Base-by-base conservation (phyloP, 495 filamentous ascomycete genomes). In the Trichoderma parareesei region DNA sequence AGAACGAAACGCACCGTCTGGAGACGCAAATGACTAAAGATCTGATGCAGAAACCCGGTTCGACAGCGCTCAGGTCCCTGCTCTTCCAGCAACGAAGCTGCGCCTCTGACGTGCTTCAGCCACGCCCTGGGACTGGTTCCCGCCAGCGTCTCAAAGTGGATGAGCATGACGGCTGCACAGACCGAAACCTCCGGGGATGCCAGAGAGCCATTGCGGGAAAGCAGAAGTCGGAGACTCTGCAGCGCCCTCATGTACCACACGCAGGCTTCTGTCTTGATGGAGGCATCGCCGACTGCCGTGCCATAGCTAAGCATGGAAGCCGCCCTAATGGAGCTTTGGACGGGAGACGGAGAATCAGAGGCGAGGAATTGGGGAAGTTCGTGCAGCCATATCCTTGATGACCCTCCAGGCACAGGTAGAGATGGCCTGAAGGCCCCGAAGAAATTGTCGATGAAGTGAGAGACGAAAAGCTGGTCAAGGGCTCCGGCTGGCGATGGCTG, bases 151-250 rank as follows among this genome's bases (percentile, higher is more conserved):
- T 61, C 60, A 61, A 61, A 61, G 60, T 61, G 60, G 37, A 42
- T 61, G 60, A 61, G 60, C 60, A 61, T 61, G 60, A 61, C 60
- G 5, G 41, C 60, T 16, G 60, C 60, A 33, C 60, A 61, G 1
- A 61, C 60, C 3, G 60, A 11, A 38, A 5, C 42, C 33, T 61
- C 60, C 8, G 57, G 33, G 9, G 38, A 40, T 18, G 37, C 13
- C 6, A 41, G 9, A 10, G 60, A 42, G 16, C 11, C 60, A 6
- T 38, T 14, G 33, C 10, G 38, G 1, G 59, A 61, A 14, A 61
- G 7, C 60, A 61, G n/a, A 43, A n/a, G 9, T 33, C 60, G 60
- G 16, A 61, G 18, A n/a, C 41, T 43, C 60, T 61, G 60, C 60
- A 61, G 9, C 16, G 60, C 60, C 38, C 35, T 61, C 37, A 43